Percentiles rank a stretch among this genome's conserved stretches.
Conservation (phyloP, 2,329 filamentous ascomycete species). For the Colletotrichum liaoningense region DNA sequence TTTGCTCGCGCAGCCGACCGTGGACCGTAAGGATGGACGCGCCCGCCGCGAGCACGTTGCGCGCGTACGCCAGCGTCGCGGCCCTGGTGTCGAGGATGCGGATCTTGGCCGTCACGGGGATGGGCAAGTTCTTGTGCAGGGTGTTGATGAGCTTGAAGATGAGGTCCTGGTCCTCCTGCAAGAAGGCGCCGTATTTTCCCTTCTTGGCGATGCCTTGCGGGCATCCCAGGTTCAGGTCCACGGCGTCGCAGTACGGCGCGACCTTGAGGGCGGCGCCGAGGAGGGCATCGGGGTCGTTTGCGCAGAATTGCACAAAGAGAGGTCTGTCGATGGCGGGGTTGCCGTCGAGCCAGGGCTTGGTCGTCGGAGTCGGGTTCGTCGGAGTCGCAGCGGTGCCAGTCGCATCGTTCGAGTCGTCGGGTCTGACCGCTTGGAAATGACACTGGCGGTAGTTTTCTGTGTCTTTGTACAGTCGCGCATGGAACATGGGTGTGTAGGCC, state of each 20-base stretch:
- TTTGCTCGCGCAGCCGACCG: conserved; percentile 88
- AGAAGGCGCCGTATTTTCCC: conserved; percentile 91
- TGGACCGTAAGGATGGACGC: conserved; percentile 96
- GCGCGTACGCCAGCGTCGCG: conserved; percentile 88
- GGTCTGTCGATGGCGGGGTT: conserved; percentile 87
- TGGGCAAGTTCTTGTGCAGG: conserved; percentile 80
- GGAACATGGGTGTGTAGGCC: conserved; percentile 96
- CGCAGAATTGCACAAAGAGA: conserved; percentile 96
- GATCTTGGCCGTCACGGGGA: conserved; percentile 96
- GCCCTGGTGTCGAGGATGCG: conserved; percentile 88
- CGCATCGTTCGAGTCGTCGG: conserved; percentile 39
- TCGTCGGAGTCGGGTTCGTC: background rate
- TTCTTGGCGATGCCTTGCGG: conserved; percentile 94
- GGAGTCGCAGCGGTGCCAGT: background rate
- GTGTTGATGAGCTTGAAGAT: conserved; percentile 85
- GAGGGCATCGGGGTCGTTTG: conserved; percentile 84
- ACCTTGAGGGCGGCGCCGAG: conserved; percentile 83
- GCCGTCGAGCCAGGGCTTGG: conserved; percentile 79
- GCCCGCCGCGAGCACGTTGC: conserved; percentile 86
- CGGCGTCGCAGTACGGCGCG: conserved; percentile 90
- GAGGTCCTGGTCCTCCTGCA: conserved; percentile 91
- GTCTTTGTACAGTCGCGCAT: conserved; percentile 88
- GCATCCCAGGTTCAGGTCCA: conserved; percentile 95
- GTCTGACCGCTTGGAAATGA: conserved; percentile 79
- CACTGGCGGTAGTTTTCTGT: conserved; percentile 79